Evolutionary conservation across 2,329 filamentous ascomycete genomes (phyloP).

Genomic region (Penicillium sclerotiorum): DNA sequence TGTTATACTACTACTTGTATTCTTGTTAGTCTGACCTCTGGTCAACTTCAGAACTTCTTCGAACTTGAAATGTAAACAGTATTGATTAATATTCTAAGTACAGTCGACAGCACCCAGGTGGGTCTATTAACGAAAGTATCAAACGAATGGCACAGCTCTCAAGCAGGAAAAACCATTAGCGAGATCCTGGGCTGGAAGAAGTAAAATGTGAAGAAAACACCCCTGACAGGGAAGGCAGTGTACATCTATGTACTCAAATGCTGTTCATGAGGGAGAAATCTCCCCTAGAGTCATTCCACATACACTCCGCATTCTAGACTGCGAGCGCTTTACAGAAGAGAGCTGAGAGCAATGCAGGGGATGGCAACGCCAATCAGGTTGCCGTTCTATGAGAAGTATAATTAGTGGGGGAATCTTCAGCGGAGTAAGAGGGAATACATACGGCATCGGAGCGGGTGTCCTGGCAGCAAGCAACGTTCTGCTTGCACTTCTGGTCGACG

Average conservation of each 20-base stretch:
- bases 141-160: background rate
- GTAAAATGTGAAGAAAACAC: background rate
- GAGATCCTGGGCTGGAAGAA: background rate
- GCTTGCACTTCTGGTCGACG: constrained; percentile 33
- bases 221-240: background rate
- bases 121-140: background rate
- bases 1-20: too few relatives aligned
- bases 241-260: constrained; percentile 8
- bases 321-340: constrained; percentile 29
- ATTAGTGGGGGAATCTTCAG: constrained; percentile 5
- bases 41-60: too few relatives aligned
- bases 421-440: constrained; percentile 1
- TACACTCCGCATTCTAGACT: background rate
- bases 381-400: constrained; percentile 19
- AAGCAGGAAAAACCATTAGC: background rate
- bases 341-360: constrained; percentile 35
- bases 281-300: background rate
- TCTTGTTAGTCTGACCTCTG: too few relatives aligned
- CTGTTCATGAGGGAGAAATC: constrained; percentile 1
- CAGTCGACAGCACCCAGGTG: background rate
- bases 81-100: background rate
- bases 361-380: constrained; percentile 32
- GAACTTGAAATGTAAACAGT: background rate
- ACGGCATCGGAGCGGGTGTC: constrained; percentile 26
- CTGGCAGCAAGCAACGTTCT: constrained; percentile 37